Evolutionary conservation across 352 stramenopile genomes (phyloP).

Genomic region (Pythium sukuiense): DNA sequence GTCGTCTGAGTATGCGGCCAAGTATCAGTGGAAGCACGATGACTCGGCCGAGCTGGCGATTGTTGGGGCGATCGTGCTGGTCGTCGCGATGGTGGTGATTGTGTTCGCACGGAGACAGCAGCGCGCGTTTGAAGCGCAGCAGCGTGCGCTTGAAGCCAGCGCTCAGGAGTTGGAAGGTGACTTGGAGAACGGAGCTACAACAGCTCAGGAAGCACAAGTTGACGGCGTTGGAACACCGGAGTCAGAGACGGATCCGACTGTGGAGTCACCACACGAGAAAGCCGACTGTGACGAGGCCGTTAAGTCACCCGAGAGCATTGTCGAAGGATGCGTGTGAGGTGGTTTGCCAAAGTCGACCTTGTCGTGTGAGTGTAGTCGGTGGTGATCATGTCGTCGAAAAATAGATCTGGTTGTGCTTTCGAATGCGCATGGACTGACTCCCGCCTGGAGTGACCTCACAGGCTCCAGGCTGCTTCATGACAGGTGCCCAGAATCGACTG

Average conservation of each 20-base stretch:
- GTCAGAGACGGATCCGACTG: conserved; percentile 2
- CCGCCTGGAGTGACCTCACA: neutral
- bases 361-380: neutral
- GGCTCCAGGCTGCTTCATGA: conserved; percentile 5
- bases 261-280: neutral
- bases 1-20: neutral
- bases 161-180: neutral
- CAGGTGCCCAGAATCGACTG: conserved; percentile 40
- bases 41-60: conserved; percentile 21
- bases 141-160: neutral
- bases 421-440: neutral
- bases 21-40: conserved; percentile 15
- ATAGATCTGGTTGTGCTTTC: neutral
- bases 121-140: conserved; percentile 21
- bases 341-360: neutral
- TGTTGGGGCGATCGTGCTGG: conserved; percentile 14
- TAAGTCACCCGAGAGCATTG: conserved; percentile 14
- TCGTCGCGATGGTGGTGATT: conserved; percentile 22
- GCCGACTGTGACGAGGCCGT: neutral
- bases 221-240: neutral
- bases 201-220: neutral
- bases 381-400: conserved; percentile 2
- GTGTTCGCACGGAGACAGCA: conserved; percentile 23
- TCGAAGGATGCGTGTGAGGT: conserved; percentile 21
- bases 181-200: neutral